phyloP scores from a whole-genome alignment of 805 yeast genomes.

The Metschnikowia noctiluminum region DNA sequence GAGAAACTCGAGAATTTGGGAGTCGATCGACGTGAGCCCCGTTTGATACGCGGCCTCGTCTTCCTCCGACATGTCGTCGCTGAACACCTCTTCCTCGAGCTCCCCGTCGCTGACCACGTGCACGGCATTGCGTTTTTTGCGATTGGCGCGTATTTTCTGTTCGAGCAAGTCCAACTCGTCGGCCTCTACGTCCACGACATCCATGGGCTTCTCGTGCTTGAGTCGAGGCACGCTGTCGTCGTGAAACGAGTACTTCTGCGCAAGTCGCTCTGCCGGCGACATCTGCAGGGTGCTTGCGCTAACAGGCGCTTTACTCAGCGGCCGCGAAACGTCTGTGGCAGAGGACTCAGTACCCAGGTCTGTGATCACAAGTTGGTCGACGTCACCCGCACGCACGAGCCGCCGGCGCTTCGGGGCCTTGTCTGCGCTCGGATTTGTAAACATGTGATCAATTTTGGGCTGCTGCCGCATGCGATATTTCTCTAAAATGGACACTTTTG shows the following conservation, averaged over 20 bases:
- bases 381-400: constrained; percentile 30
- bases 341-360: not conserved
- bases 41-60: constrained; percentile 25
- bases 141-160: constrained; percentile 36
- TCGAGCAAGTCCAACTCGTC: constrained; percentile 41
- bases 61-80: constrained; percentile 49
- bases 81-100: constrained; percentile 41
- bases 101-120: constrained; percentile 39
- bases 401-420: constrained; percentile 29
- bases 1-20: constrained; percentile 68
- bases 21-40: constrained; percentile 53
- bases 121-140: constrained; percentile 13
- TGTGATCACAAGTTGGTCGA: constrained; percentile 2
- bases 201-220: constrained; percentile 4
- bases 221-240: constrained; percentile 10
- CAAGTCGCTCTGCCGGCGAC: not conserved
- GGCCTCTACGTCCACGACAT: constrained; percentile 19
- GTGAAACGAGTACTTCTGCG: not conserved
- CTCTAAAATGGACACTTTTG: constrained; percentile 42
- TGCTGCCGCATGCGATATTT: constrained; percentile 37
- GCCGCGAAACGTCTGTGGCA: not conserved
- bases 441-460: constrained; percentile 28
- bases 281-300: not conserved
- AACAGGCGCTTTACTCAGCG: not conserved
- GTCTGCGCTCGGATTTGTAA: constrained; percentile 23